Conservation (phyloP, 202 grass and related monocot genomes). For the Musa balbisiana region DNA sequence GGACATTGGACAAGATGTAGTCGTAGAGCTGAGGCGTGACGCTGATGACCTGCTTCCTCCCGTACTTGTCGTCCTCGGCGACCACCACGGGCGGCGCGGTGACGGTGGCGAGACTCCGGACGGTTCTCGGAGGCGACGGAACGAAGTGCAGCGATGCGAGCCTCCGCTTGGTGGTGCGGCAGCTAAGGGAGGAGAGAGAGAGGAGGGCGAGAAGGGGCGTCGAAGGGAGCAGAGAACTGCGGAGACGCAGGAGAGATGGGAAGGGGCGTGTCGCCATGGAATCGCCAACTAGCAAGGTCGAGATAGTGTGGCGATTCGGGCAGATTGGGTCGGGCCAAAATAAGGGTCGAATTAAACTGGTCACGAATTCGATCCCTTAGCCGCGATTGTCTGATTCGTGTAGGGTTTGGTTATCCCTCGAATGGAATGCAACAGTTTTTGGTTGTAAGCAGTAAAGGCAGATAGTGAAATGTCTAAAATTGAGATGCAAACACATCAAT, state of each 20-base stretch:
- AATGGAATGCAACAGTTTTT: background rate
- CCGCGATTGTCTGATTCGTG: too few relatives aligned
- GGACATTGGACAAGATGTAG: constrained; percentile 74
- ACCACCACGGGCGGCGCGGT: constrained; percentile 27
- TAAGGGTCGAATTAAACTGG: background rate
- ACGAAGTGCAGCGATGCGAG: background rate
- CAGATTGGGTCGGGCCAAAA: background rate
- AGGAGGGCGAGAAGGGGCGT: constrained; percentile 24
- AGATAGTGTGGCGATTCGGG: background rate
- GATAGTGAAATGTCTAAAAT: background rate
- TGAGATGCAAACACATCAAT: background rate
- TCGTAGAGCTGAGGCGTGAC: constrained; percentile 57
- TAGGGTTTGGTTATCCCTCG: too few relatives aligned
- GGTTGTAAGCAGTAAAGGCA: background rate
- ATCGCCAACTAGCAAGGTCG: background rate
- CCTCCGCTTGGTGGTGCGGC: background rate
- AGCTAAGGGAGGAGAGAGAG: constrained; percentile 8
- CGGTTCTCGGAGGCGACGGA: background rate
- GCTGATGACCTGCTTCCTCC: constrained; percentile 62
- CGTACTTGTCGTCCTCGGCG: constrained; percentile 40
- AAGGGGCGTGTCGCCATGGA: constrained; percentile 8
- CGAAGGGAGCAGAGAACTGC: background rate
- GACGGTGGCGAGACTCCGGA: constrained; percentile 5
- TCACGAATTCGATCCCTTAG: too few relatives aligned
- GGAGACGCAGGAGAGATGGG: background rate